phyloP scores from a whole-genome alignment of 192 early-diverging fungal species.

The Gamsiella multidivaricata region DNA sequence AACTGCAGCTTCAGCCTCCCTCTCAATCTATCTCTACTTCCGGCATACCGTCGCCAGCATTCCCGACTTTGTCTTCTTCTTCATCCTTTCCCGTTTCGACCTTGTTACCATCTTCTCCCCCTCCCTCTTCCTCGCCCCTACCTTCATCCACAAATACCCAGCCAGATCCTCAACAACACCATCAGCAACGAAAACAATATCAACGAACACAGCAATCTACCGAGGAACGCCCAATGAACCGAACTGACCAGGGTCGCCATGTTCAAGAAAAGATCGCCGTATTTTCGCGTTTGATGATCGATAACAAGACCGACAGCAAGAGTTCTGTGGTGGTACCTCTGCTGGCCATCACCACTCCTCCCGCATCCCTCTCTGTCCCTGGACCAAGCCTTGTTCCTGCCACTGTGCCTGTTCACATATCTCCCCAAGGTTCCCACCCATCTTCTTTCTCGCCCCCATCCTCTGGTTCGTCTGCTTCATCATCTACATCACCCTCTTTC shows the following conservation, averaged over 20 bases:
- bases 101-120: not conserved
- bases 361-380: not conserved
- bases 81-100: not conserved
- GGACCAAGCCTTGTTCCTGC: not conserved
- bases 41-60: no score
- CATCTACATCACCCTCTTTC: slow-evolving; percentile 1
- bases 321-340: slow-evolving; percentile 10
- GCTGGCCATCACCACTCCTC: slow-evolving; percentile 23
- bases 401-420: not conserved
- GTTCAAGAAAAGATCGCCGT: slow-evolving; percentile 34
- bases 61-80: slow-evolving; percentile 1
- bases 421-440: not conserved
- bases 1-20: not conserved
- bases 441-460: slow-evolving; percentile 10
- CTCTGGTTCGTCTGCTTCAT: slow-evolving; percentile 16
- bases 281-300: slow-evolving; percentile 29
- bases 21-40: not conserved
- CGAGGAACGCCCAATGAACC: slow-evolving; percentile 5
- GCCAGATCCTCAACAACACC: not conserved
- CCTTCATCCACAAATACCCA: no score
- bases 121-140: not conserved
- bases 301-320: slow-evolving; percentile 14
- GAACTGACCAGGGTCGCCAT: slow-evolving; percentile 13
- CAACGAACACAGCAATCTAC: slow-evolving; percentile 9
- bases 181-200: slow-evolving; percentile 4